Evolutionary conservation across 116 monocot genomes (phyloP).

Genomic region (Thalassia testudinum): DNA sequence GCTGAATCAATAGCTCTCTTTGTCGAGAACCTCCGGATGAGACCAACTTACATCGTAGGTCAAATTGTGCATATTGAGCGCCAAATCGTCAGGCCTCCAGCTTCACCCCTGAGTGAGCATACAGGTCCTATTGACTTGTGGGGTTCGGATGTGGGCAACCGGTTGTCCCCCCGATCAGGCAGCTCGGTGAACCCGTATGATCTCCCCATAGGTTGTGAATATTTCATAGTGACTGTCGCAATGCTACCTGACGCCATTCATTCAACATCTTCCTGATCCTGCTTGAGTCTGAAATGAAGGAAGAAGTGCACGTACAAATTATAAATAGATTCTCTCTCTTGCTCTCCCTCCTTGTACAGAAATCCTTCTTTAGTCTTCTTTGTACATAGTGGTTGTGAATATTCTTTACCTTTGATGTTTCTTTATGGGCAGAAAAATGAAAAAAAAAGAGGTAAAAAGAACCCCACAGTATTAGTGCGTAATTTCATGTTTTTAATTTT

Average conservation of each 20-base stretch:
- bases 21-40: slow-evolving; percentile 36
- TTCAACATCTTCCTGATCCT: slow-evolving; percentile 76
- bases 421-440: no score
- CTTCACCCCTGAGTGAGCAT: slow-evolving; percentile 7
- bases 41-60: slow-evolving; percentile 60
- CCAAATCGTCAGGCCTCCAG: slow-evolving; percentile 20
- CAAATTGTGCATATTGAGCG: slow-evolving; percentile 93
- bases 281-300: slow-evolving; percentile 74
- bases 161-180: slow-evolving; percentile 3
- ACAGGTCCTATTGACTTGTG: slow-evolving; percentile 10
- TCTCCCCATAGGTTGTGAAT: slow-evolving; percentile 78
- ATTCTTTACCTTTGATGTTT: no score
- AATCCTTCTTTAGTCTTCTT: no score
- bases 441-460: no score
- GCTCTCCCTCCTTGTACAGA: no score
- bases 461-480: no score
- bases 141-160: slow-evolving; percentile 9
- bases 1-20: slow-evolving; percentile 91
- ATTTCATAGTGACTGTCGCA: slow-evolving; percentile 91
- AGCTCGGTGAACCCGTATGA: slow-evolving; percentile 32
- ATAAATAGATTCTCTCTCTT: no score
- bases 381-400: no score
- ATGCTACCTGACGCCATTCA: slow-evolving; percentile 79
- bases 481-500: no score
- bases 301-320: slow-evolving; percentile 16